phyloP scores from a whole-genome alignment of 306 rosid genomes.

The Vigna hirtella region DNA sequence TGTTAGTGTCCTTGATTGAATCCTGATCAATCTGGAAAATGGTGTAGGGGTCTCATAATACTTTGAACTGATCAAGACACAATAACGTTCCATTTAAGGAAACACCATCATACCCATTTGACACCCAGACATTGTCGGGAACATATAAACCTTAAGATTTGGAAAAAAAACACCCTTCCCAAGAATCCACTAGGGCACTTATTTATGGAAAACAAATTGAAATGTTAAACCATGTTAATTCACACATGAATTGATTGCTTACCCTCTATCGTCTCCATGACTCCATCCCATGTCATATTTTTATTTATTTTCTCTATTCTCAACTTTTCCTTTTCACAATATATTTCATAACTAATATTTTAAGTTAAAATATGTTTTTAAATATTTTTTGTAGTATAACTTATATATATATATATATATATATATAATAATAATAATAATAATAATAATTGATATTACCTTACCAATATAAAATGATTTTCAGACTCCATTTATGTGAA shows the following conservation, averaged over 20 bases:
- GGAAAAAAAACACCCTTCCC: conserved; percentile 51
- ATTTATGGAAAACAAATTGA: conserved; percentile 48
- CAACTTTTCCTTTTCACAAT: conserved; percentile 36
- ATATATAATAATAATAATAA: too few relatives aligned
- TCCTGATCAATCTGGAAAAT: conserved; percentile 50
- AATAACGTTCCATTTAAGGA: conserved; percentile 60
- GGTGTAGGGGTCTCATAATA: conserved; percentile 55
- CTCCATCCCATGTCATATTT: conserved; percentile 46
- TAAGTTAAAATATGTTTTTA: too few relatives aligned
- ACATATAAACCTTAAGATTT: conserved; percentile 75
- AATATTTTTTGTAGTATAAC: too few relatives aligned
- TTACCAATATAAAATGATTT: too few relatives aligned
- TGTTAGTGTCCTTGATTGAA: conserved; percentile 41
- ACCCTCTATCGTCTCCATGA: conserved; percentile 55
- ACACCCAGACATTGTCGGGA: conserved; percentile 83
- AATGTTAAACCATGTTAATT: conserved; percentile 50
- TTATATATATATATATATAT: too few relatives aligned
- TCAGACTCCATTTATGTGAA: too few relatives aligned
- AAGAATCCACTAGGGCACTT: conserved; percentile 44
- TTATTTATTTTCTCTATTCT: conserved; percentile 9
- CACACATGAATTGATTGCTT: conserved; percentile 56
- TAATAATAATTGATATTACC: too few relatives aligned
- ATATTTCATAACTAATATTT: background rate
- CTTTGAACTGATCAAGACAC: conserved; percentile 53
- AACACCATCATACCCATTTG: conserved; percentile 75